Evolutionary conservation across 805 yeast species (phyloP).

Genomic region (Candida michaelii): DNA sequence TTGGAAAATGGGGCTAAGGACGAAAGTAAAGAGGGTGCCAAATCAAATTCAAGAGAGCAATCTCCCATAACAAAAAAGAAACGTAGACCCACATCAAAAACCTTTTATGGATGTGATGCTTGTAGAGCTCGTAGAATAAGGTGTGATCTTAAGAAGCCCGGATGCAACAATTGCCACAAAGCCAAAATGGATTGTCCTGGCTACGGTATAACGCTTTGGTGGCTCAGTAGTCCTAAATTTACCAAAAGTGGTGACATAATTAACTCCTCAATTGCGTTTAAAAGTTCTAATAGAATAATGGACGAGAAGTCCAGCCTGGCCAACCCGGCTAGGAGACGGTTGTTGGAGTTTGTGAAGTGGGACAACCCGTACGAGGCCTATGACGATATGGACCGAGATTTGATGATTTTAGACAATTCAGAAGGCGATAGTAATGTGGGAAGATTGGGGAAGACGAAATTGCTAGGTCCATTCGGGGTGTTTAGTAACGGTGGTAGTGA

Average conservation of each 20-base stretch:
- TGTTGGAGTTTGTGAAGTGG: conserved; percentile 71
- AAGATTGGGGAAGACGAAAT: conserved; percentile 46
- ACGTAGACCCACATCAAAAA: conserved; percentile 42
- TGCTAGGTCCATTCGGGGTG: conserved; percentile 82
- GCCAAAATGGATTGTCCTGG: conserved; percentile 76
- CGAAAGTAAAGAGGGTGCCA: too few relatives aligned
- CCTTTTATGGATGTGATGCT: conserved; percentile 87
- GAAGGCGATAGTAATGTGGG: conserved; percentile 34
- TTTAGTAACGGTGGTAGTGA: conserved; percentile 33
- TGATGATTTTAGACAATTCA: conserved; percentile 53
- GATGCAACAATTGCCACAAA: conserved; percentile 68
- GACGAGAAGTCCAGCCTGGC: conserved; percentile 28
- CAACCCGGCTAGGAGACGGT: conserved; percentile 63
- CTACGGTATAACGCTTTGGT: conserved; percentile 74
- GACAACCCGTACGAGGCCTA: conserved; percentile 67
- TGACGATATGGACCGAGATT: conserved; percentile 77
- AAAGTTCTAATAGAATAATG: conserved; percentile 15
- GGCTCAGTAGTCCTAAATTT: conserved; percentile 56
- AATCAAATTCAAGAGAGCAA: neutral
- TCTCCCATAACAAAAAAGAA: conserved; percentile 5
- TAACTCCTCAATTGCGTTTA: conserved; percentile 32
- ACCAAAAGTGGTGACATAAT: conserved; percentile 29
- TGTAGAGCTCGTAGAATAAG: conserved; percentile 79
- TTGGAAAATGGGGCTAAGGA: too few relatives aligned
- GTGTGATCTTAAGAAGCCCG: conserved; percentile 73